Base-by-base conservation (phyloP, 2,329 filamentous ascomycete genomes). In the Cladobotryum mycophilum region DNA sequence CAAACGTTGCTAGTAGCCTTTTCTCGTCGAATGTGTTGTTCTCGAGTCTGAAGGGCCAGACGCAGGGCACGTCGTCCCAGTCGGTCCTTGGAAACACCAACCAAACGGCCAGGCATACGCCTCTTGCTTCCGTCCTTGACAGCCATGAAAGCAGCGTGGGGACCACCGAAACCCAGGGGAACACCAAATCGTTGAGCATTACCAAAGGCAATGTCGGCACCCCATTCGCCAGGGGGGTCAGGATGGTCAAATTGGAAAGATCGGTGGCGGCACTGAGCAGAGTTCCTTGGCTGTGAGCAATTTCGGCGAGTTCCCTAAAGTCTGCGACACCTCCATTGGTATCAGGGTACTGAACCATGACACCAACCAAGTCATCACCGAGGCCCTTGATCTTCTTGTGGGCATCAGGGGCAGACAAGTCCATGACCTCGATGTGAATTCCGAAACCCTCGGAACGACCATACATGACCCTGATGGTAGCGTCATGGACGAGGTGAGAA, bases 1-100 rank as follows among this genome's bases (percentile, higher is more conserved):
- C 92, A 97, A 53, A 96, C 91, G 65, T 97, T 97, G 75, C 90
- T 96, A 2, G 92, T 97, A 1, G 92, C 92, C 78, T 96, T 96
- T 68, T 97, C 92, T 63, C 92, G 82, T 57, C 92, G 82, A 66
- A 97, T 96, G 67, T 97, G 92, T 73, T 97, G 92, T 72, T 97
- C 92, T 60, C 92, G 80, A 9, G 92, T 96, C 71, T 97, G 92
- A 47, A 96, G 74, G 15, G 92, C 88, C 63, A 96, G 72, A 60
- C 92, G 80, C 57, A 95, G 84, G 5, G 91, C 92, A 12, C 80
- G 84, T 56, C 88, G 82, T 7, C 92, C 92, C 5, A 90, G 76
- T 49, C 92, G 81, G 65, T 97, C 92, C 70, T 95, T 95, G 46
- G 92, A 96, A 3, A 96, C 79, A 59, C 92, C 92, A 55, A 97